These are phyloP conservation scores for Claviceps paspali DNA, from an alignment of 2,329 filamentous ascomycete genomes.

Conservation along the genomic window DNA sequence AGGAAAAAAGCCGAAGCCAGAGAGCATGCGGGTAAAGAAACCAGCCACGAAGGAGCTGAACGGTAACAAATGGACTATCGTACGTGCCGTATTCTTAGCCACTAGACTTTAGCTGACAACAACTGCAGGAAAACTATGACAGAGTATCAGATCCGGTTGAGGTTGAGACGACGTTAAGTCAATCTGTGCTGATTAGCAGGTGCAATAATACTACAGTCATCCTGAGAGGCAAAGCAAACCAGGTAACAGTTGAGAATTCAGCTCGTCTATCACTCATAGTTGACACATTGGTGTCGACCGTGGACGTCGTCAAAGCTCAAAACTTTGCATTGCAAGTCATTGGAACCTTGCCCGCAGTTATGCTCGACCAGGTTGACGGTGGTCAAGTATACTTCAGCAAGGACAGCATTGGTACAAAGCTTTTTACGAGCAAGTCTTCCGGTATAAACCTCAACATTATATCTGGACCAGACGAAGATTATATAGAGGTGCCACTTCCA, in stretches of 20 bases:
- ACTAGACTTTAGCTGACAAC: constrained; percentile 4
- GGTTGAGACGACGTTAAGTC: constrained; percentile 66
- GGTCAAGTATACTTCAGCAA: constrained; percentile 76
- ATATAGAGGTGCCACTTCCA: constrained; percentile 72
- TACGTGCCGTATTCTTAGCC: constrained; percentile 22
- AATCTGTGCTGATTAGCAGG: constrained; percentile 82
- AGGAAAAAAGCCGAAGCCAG: constrained; percentile 72
- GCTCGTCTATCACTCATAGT: constrained; percentile 70
- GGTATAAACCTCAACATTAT: constrained; percentile 80
- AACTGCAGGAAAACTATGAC: constrained; percentile 70
- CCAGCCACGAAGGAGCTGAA: constrained; percentile 65
- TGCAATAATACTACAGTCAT: constrained; percentile 87
- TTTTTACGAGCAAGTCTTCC: constrained; percentile 80
- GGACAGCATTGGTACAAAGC: constrained; percentile 60
- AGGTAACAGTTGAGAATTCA: constrained; percentile 90
- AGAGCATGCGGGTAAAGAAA: constrained; percentile 74
- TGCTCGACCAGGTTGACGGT: constrained; percentile 87
- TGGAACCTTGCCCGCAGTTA: constrained; percentile 69
- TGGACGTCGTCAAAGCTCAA: constrained; percentile 89
- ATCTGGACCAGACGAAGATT: constrained; percentile 57
- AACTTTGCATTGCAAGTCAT: constrained; percentile 92
- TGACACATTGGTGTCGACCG: constrained; percentile 75
- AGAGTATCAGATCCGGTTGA: constrained; percentile 57
- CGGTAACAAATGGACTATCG: constrained; percentile 86
- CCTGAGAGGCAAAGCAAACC: constrained; percentile 85